Percentiles rank a stretch among this genome's conserved stretches.
Evolutionary conservation across 179 eudicot genomes (phyloP).

Genomic region (Sideroxylon spinosum): DNA sequence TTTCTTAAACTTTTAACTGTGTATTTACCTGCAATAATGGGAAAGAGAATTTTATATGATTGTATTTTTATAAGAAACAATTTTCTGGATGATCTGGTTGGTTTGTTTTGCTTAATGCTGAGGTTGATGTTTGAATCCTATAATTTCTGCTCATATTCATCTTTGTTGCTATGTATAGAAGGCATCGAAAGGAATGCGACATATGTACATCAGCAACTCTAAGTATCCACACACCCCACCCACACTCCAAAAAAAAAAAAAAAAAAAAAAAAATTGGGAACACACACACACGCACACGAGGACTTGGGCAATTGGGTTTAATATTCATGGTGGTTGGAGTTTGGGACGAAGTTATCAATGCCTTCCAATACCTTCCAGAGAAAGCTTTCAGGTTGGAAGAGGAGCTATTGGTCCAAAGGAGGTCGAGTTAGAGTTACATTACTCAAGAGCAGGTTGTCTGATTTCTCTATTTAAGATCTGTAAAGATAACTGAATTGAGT

Average conservation of each 20-base stretch:
- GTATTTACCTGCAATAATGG: neutral
- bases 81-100: neutral
- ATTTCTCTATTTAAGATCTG: too few species aligned
- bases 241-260: neutral
- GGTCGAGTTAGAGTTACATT: too few species aligned
- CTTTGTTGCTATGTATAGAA: neutral
- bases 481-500: too few species aligned
- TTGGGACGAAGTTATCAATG: too few species aligned
- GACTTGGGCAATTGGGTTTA: too few species aligned
- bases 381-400: too few species aligned
- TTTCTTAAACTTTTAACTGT: constrained; percentile 2
- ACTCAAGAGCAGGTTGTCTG: too few species aligned
- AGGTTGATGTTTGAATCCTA: neutral
- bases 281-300: too few species aligned
- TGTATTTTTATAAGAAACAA: neutral
- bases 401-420: too few species aligned
- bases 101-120: neutral
- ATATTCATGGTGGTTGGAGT: too few species aligned
- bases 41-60: neutral
- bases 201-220: neutral
- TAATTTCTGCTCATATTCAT: neutral
- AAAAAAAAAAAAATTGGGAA: neutral
- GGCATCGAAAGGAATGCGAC: neutral
- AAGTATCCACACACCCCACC: neutral
- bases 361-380: too few species aligned